phyloP scores from a whole-genome alignment of 176 grass and related monocot genomes.

The Saccharum spontaneum region DNA sequence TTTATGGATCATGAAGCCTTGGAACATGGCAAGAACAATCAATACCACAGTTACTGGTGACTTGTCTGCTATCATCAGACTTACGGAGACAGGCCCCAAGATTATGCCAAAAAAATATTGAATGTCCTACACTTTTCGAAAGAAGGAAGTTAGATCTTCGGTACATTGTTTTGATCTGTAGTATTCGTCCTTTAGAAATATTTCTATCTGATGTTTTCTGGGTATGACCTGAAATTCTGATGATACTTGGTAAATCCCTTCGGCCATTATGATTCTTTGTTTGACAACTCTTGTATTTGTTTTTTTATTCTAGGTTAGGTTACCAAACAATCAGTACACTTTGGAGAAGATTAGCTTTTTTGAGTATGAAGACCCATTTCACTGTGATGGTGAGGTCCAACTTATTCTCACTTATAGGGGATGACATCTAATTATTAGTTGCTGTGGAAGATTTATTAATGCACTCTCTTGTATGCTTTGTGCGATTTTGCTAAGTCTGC shows the following conservation, averaged over 20 bases:
- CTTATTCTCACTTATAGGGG: not conserved
- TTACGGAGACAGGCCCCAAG: conserved; percentile 97
- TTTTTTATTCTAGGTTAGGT: conserved; percentile 65
- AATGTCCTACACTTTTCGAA: conserved; percentile 68
- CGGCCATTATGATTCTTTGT: conserved; percentile 12
- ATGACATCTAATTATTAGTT: conserved; percentile 23
- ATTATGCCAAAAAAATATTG: conserved; percentile 99
- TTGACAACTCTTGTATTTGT: conserved; percentile 31
- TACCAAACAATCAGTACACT: conserved; percentile 92
- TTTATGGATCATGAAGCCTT: conserved; percentile 98
- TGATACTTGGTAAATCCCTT: conserved; percentile 15
- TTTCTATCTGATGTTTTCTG: conserved; percentile 90
- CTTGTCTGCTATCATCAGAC: conserved; percentile 85
- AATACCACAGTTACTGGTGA: conserved; percentile 86
- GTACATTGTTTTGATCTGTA: conserved; percentile 84
- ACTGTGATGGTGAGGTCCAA: conserved; percentile 85
- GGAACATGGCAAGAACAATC: conserved; percentile 98
- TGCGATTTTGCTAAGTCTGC: not conserved
- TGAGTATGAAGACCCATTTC: conserved; percentile 98
- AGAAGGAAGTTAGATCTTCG: conserved; percentile 97
- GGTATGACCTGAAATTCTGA: conserved; percentile 54
- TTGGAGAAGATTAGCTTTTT: conserved; percentile 92
- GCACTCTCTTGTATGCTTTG: not conserved
- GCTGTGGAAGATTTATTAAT: not conserved
- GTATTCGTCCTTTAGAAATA: conserved; percentile 84